phyloP scores from a whole-genome alignment of 306 rosid species.

The Pachyrhizus erosus region DNA sequence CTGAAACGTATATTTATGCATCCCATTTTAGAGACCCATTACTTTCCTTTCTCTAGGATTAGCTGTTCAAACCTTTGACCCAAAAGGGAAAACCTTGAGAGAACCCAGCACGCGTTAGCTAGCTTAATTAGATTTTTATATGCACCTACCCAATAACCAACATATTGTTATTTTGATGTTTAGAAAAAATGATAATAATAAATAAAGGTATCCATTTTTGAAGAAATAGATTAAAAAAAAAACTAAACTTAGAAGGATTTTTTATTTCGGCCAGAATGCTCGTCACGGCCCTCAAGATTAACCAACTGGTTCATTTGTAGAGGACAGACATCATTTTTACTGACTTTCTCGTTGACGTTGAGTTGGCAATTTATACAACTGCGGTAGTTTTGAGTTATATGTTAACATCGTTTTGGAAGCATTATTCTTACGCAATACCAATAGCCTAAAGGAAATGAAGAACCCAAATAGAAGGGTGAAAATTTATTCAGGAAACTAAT shows the following conservation, averaged over 20 bases:
- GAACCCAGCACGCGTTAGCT: neutral
- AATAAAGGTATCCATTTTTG: neutral
- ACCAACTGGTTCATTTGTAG: neutral
- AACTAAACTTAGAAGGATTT: conserved; percentile 9
- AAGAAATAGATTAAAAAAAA: neutral
- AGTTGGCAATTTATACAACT: conserved; percentile 22
- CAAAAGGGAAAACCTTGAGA: neutral
- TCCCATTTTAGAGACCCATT: conserved; percentile 20
- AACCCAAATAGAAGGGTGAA: neutral
- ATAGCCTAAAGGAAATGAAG: neutral
- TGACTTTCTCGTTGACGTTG: neutral
- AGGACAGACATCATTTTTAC: neutral
- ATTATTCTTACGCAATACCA: neutral
- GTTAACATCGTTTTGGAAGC: conserved; percentile 22
- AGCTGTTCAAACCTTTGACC: conserved; percentile 33
- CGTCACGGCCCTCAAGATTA: neutral
- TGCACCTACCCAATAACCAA: conserved; percentile 10
- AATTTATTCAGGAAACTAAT: neutral
- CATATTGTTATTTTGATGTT: conserved; percentile 8
- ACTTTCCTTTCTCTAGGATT: conserved; percentile 10
- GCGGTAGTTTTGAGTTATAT: neutral
- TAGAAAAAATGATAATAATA: no score
- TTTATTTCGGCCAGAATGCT: neutral
- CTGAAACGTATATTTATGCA: conserved; percentile 14
- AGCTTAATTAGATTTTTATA: neutral